Evolutionary conservation across 805 yeast species (phyloP), one percentile per base, ranked within the genome.

Genomic region (Pichia scutulata): DNA sequence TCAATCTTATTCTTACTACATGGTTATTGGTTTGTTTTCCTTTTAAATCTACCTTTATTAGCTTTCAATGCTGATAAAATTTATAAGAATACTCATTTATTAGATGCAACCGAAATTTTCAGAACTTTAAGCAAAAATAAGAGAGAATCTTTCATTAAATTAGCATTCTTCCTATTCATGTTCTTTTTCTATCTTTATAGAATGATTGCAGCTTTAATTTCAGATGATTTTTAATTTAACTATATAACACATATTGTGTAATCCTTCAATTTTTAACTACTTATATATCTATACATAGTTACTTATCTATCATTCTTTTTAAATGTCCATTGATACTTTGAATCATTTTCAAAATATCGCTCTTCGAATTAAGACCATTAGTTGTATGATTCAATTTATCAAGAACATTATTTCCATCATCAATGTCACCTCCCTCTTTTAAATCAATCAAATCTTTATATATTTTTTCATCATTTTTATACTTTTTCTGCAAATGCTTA

Each of bases 81-180:
- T 63, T 70, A 83, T 68, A 80, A 79, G 60, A 89, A 88, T 70
- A 82, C 83, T 66, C 90, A 92, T 66, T 73, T 87, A 56, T 81
- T 90, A 67, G 99, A 93, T 69, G 98, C 98, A 52, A 92, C 99
- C 42, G 97, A 92, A 70, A 93, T 92, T 62, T 93, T 93, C 73
- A 81, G 98, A 74, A 90, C 97, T 41, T 78, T 92, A 64, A 79
- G 88, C 60, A 87, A 85, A 65, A 96, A 90, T 74, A 92, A 93
- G 80, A 86, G 85, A 68, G 98, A 90, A 71, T 78, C 89, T 53
- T 89, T 90, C 66, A 70, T 87, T 67, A 92, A 92, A 70, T 78
- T 93, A 60, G 97, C 93, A 12, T 89, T 88, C 80, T 92, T 89
- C 67, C 76, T 92, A 61, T 69, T 88, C 63, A 74, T 92, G 85